Base-by-base conservation (phyloP, 2,329 filamentous ascomycete genomes). In the Cladobotryum protrusum region DNA sequence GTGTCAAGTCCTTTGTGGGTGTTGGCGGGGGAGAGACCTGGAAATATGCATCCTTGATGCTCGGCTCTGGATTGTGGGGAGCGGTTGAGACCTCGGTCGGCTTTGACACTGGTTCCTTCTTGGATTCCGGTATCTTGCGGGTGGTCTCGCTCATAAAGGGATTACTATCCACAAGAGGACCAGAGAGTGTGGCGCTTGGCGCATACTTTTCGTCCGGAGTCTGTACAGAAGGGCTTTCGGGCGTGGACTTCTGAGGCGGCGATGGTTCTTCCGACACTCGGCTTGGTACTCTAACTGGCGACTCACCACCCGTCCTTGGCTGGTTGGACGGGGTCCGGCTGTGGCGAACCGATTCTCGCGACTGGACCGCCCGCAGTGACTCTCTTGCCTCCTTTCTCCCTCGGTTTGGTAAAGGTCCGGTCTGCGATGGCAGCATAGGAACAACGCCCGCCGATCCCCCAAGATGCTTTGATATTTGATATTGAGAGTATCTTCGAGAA, bases 401-500 rank as follows among this genome's bases (percentile, higher is more conserved):
- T 54, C 91, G 79, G 63, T 96, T 96, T 5, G 91, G 91, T 55
- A 92, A 78, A 1, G 88, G 89, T 4, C 86, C 85, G 54, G 85
- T 89, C 63, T 95, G 89, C 24, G 87, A 76, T 20, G 92, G 90
- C 17, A 97, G 80, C 62, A 95, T 87, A 6, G 91, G 89, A 14
- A 97, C 85, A 17, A 88, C 89, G 67, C 85, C 90, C 14, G 87
- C 79, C 36, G 86, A 85, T 14, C 83, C 80, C 11, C 92, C 92
- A 2, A 97, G 75, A 61, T 96, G 90, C 64, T 96, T 97, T 42
- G 89, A 89, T 58, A 99, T 95, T 63, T 99, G 93, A 65, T 97
- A 99, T 47, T 90, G 87, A 2, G 93, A 97, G 65, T 97, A 99
- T 61, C 93, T 79, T 58, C 92, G 80, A 13, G 93, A 99, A 1